phyloP scores from a whole-genome alignment of 495 filamentous ascomycete species.

The Viridothelium virens region DNA sequence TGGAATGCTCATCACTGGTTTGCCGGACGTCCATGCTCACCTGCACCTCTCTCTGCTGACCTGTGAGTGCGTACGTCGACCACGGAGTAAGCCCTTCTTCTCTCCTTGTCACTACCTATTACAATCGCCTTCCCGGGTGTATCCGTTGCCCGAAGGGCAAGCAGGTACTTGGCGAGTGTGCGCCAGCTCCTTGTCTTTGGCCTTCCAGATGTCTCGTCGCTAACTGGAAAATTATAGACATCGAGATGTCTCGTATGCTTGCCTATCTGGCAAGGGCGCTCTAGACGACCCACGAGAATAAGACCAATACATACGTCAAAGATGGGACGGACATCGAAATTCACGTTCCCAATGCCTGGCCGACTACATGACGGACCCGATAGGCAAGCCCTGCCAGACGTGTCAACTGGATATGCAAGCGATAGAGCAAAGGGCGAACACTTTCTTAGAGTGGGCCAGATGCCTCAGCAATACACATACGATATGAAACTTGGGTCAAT shows the following conservation, averaged over 20 bases:
- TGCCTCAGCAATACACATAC: constrained; percentile 5
- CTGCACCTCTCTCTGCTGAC: background rate
- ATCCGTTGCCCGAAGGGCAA: background rate
- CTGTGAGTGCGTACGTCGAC: background rate
- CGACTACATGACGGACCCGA: background rate
- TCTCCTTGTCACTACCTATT: background rate
- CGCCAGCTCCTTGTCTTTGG: background rate
- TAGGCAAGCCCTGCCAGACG: background rate
- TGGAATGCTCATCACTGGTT: background rate
- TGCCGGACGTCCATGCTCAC: background rate
- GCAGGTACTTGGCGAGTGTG: background rate
- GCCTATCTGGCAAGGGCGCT: background rate
- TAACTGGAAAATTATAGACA: background rate
- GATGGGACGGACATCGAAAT: constrained; percentile 27
- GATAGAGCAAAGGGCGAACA: background rate
- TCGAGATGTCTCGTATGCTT: background rate
- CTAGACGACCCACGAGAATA: background rate
- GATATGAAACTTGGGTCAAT: constrained; percentile 20
- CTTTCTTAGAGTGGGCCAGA: background rate
- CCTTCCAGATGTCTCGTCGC: background rate
- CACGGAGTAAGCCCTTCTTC: background rate
- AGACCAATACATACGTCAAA: background rate
- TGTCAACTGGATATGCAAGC: background rate
- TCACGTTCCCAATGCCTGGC: constrained; percentile 28
- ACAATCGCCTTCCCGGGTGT: background rate